Evolutionary conservation across 768 basidiomycete genomes (phyloP).

Genomic region (Sistotremastrum niveocremeum): DNA sequence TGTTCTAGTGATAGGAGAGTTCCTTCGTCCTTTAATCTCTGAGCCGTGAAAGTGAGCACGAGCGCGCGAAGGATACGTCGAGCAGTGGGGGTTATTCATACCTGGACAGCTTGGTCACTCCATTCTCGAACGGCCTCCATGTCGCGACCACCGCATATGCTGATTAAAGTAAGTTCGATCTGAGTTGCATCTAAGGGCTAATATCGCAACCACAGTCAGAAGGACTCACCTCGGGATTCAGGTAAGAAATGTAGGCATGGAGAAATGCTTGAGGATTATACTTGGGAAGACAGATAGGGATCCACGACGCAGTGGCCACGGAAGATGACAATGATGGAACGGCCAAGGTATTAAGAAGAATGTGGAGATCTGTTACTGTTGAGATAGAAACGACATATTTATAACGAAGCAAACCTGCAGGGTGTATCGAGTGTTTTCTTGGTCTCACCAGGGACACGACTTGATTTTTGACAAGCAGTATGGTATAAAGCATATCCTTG

Average conservation of each 20-base stretch:
- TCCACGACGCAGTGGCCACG: slow-evolving; percentile 76
- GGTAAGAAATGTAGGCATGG: slow-evolving; percentile 76
- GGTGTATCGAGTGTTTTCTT: slow-evolving; percentile 89
- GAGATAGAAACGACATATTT: not conserved
- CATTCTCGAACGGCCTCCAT: slow-evolving; percentile 74
- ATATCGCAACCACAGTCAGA: too few species aligned
- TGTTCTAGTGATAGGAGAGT: slow-evolving; percentile 28
- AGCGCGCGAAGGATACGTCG: not conserved
- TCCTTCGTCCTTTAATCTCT: slow-evolving; percentile 58
- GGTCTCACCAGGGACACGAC: slow-evolving; percentile 84
- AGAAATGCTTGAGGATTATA: slow-evolving; percentile 84
- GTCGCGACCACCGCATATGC: slow-evolving; percentile 70
- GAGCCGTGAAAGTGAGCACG: not conserved
- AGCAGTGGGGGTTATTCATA: slow-evolving; percentile 13
- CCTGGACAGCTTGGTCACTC: slow-evolving; percentile 54
- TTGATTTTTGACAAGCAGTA: slow-evolving; percentile 65
- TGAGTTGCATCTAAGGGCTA: too few species aligned
- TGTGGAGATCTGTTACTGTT: slow-evolving; percentile 59
- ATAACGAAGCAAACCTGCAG: slow-evolving; percentile 43
- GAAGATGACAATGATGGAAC: slow-evolving; percentile 68
- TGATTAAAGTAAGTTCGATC: slow-evolving; percentile 20
- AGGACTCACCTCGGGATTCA: slow-evolving; percentile 10
- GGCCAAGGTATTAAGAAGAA: slow-evolving; percentile 82
- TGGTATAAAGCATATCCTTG: slow-evolving; percentile 83
- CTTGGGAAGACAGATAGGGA: slow-evolving; percentile 91